These are phyloP conservation scores for Furcasterigmium furcatum DNA, from an alignment of 2,329 filamentous ascomycete species.

Conservation along the genomic window DNA sequence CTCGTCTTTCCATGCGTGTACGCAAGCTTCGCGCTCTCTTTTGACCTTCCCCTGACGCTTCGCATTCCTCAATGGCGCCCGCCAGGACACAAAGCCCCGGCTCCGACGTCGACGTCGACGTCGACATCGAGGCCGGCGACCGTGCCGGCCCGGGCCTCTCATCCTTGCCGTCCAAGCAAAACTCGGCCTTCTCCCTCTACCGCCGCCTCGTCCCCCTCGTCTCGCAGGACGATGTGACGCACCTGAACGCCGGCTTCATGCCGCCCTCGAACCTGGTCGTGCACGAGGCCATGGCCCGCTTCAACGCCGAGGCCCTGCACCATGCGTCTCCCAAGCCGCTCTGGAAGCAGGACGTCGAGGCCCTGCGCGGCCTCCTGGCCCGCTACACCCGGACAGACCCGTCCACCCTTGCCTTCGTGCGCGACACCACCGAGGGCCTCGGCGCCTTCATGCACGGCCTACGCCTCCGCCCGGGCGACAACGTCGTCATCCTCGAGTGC, in stretches of 20 bases:
- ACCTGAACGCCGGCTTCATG: not conserved
- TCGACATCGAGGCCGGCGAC: no score
- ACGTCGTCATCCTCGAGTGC: conserved; percentile 24
- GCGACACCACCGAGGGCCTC: conserved; percentile 28
- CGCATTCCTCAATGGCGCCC: no score
- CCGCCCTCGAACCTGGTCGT: not conserved
- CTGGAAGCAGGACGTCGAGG: conserved; percentile 16
- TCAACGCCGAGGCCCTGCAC: not conserved
- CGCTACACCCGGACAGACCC: conserved; percentile 22
- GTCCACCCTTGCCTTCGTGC: conserved; percentile 20
- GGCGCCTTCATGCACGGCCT: conserved; percentile 21
- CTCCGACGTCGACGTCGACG: no score
- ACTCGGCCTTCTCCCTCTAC: not conserved
- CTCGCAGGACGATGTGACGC: not conserved
- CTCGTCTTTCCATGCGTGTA: no score
- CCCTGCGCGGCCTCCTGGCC: conserved; percentile 17
- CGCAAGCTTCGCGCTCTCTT: no score
- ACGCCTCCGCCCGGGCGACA: conserved; percentile 20
- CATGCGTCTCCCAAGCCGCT: not conserved
- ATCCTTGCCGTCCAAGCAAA: not conserved
- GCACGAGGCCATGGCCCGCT: not conserved
- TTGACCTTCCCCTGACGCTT: no score
- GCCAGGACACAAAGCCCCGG: no score
- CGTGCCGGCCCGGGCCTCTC: no score
- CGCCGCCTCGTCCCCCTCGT: not conserved